These are phyloP conservation scores for Termitomyces sp. DNA, from an alignment of 768 basidiomycete genomes.

Conservation along the genomic window DNA sequence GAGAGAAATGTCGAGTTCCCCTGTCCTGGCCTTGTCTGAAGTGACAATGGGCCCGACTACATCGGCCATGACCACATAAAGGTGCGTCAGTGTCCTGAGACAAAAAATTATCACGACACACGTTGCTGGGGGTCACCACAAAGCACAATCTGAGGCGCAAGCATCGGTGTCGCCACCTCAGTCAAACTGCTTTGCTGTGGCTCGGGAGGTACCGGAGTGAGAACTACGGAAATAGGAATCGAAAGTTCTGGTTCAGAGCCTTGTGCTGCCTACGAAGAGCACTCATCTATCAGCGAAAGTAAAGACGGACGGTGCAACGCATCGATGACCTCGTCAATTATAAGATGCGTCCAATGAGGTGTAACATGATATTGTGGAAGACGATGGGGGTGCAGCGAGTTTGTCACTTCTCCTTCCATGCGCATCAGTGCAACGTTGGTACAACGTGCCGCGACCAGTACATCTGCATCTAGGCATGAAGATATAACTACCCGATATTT, in stretches of 20 bases:
- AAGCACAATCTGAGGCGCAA: constrained; percentile 43
- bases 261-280: constrained; percentile 42
- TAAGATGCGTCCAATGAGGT: constrained; percentile 51
- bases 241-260: constrained; percentile 50
- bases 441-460: constrained; percentile 41
- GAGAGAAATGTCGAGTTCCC: constrained; percentile 46
- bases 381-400: constrained; percentile 36
- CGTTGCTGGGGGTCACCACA: constrained; percentile 52
- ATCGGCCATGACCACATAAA: not conserved
- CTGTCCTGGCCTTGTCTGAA: constrained; percentile 39
- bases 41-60: constrained; percentile 48
- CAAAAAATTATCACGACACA: constrained; percentile 22
- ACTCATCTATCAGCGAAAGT: not conserved
- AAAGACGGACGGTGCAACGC: not conserved
- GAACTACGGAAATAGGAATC: constrained; percentile 47
- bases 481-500: constrained; percentile 44
- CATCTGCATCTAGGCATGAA: constrained; percentile 44
- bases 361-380: constrained; percentile 25
- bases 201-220: constrained; percentile 22
- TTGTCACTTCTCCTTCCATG: constrained; percentile 37
- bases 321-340: constrained; percentile 44
- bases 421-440: constrained; percentile 38
- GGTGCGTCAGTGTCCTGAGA: not conserved
- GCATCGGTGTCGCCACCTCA: constrained; percentile 12
- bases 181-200: constrained; percentile 2